These are phyloP conservation scores for Lipomyces chichibuensis DNA, from an alignment of 805 yeast genomes.

Conservation along the genomic window DNA sequence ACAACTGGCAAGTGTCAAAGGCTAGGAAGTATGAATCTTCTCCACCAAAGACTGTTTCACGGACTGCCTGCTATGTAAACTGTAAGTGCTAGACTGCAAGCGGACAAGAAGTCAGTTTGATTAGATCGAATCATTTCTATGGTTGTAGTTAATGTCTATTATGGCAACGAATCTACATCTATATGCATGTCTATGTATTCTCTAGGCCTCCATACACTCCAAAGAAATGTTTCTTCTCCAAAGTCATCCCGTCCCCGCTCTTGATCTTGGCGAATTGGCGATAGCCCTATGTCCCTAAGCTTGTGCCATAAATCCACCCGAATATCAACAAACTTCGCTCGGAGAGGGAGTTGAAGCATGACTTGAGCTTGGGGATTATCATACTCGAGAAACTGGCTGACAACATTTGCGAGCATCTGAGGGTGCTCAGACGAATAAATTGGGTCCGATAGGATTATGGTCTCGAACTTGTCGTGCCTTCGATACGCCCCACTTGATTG, in stretches of 20 bases:
- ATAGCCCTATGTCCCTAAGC: constrained; percentile 46
- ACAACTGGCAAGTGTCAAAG: too few relatives aligned
- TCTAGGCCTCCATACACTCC: constrained; percentile 38
- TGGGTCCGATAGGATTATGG: constrained; percentile 82
- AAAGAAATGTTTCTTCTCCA: constrained; percentile 63
- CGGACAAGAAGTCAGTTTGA: too few relatives aligned
- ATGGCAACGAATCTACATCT: constrained; percentile 1
- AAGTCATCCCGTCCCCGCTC: constrained; percentile 84
- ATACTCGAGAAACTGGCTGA: constrained; percentile 51
- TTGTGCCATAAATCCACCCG: constrained; percentile 63
- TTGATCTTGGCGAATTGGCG: constrained; percentile 45
- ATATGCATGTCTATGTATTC: background rate
- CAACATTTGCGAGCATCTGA: constrained; percentile 63
- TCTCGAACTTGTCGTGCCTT: constrained; percentile 49
- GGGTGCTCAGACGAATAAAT: constrained; percentile 86
- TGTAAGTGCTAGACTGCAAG: too few relatives aligned
- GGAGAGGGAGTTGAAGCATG: constrained; percentile 73
- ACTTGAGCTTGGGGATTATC: constrained; percentile 49
- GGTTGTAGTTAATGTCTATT: background rate
- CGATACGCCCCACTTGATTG: constrained; percentile 39
- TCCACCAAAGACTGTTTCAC: too few relatives aligned
- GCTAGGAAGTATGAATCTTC: too few relatives aligned
- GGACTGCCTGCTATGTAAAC: too few relatives aligned
- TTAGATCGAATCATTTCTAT: background rate
- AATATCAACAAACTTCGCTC: constrained; percentile 67